These are phyloP conservation scores for Penicillium samsonianum DNA, from an alignment of 495 filamentous ascomycete species.

Conservation along the genomic window DNA sequence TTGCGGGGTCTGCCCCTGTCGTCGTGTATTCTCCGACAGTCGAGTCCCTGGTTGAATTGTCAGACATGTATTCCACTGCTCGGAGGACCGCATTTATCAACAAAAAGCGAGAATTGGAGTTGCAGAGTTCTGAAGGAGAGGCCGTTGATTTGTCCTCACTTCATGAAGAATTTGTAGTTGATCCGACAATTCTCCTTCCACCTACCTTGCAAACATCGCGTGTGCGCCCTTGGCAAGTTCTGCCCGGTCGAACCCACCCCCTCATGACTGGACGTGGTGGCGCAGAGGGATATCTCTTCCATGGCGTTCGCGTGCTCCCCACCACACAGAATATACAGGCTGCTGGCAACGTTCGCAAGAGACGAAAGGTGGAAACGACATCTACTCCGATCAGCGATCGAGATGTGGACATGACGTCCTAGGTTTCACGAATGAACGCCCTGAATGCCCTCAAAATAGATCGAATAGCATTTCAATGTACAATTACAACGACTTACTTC, in stretches of 20 bases:
- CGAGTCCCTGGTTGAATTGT: conserved; percentile 71
- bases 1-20: conserved; percentile 79
- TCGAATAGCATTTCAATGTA: conserved; percentile 12
- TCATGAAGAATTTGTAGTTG: conserved; percentile 72
- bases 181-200: conserved; percentile 79
- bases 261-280: conserved; percentile 87
- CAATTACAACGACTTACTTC: conserved; percentile 4
- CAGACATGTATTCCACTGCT: conserved; percentile 77
- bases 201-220: conserved; percentile 77
- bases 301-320: conserved; percentile 76
- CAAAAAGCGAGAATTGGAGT: conserved; percentile 37
- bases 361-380: conserved; percentile 36
- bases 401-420: conserved; percentile 40
- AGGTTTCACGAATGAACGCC: conserved; percentile 11
- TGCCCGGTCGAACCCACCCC: conserved; percentile 91
- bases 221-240: conserved; percentile 79
- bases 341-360: conserved; percentile 65
- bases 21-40: conserved; percentile 80
- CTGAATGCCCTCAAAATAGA: conserved; percentile 6
- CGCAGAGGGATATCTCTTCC: conserved; percentile 88
- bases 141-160: conserved; percentile 47
- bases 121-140: conserved; percentile 18
- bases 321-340: conserved; percentile 76
- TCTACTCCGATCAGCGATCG: conserved; percentile 31
- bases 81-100: conserved; percentile 71